A percentile compares a stretch with the other conserved stretches of the same genome.
Evolutionary conservation across 257 asterid genomes (phyloP).

Genomic region (Petrea volubilis): DNA sequence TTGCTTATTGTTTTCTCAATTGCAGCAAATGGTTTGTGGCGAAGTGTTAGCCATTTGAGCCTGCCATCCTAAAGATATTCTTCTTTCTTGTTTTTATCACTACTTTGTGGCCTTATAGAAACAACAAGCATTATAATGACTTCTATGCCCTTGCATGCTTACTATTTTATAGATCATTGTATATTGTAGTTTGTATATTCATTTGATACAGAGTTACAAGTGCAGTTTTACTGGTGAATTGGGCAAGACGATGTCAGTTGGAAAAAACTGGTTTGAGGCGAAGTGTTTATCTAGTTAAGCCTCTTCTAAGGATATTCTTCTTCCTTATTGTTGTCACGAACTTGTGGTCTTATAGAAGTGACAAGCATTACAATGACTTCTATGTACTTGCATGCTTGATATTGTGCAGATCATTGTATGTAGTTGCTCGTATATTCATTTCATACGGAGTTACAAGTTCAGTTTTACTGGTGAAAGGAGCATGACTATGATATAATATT

Average conservation of each 20-base stretch:
- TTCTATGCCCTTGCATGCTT: too few species aligned
- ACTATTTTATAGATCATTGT: too few species aligned
- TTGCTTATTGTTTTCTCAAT: too few species aligned
- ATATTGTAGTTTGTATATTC: too few species aligned
- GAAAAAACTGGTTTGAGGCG: slow-evolving; percentile 5
- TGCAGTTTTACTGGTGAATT: slow-evolving; percentile 1
- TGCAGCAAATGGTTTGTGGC: too few species aligned
- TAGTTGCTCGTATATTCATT: background rate
- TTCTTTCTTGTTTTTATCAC: background rate
- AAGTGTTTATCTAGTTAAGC: background rate
- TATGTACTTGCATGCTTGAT: background rate
- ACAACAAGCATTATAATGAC: background rate
- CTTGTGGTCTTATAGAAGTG: background rate
- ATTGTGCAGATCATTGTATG: background rate
- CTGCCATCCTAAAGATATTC: background rate
- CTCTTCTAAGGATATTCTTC: background rate
- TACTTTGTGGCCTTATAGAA: background rate
- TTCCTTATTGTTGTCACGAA: background rate
- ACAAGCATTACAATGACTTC: background rate
- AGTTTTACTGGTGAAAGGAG: slow-evolving; percentile 5
- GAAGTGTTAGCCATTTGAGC: too few species aligned
- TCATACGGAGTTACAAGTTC: background rate
- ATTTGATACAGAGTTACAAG: background rate
- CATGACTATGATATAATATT: background rate
- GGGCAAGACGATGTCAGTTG: background rate